Evolutionary conservation across 2,329 filamentous ascomycete species (phyloP).

Genomic region (Colletotrichum liriopes): DNA sequence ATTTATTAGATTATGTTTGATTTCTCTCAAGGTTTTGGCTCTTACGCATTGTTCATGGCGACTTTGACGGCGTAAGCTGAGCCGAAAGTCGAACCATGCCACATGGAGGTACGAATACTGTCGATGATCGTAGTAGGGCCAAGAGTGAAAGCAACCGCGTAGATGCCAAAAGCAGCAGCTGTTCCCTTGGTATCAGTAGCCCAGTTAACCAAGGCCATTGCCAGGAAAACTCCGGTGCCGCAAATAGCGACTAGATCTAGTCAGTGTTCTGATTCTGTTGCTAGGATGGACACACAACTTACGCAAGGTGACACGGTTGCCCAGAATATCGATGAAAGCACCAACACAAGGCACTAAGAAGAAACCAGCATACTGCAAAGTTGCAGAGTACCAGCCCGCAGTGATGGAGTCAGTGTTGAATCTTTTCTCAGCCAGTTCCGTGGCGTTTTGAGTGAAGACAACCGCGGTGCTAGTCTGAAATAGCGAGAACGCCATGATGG

Average conservation of each 20-base stretch:
- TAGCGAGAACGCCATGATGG: constrained; percentile 67
- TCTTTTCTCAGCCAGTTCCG: constrained; percentile 72
- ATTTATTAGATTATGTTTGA: not conserved
- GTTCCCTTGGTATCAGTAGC: constrained; percentile 65
- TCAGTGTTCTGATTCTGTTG: not conserved
- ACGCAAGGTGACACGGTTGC: constrained; percentile 65
- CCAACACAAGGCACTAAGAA: constrained; percentile 72
- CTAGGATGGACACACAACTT: not conserved
- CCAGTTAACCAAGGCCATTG: constrained; percentile 70
- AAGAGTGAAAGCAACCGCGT: constrained; percentile 68
- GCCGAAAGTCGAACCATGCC: constrained; percentile 73
- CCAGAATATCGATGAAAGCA: constrained; percentile 69
- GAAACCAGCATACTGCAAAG: constrained; percentile 69
- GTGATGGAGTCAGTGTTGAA: constrained; percentile 69
- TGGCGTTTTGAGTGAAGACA: constrained; percentile 71
- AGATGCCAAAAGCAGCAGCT: constrained; percentile 73
- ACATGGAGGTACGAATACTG: constrained; percentile 72
- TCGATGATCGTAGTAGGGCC: constrained; percentile 74
- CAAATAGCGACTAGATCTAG: constrained; percentile 55
- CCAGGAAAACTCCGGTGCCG: constrained; percentile 59
- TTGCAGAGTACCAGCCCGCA: constrained; percentile 74
- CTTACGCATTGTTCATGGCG: constrained; percentile 68
- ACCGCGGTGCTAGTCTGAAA: constrained; percentile 71
- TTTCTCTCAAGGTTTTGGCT: not conserved
- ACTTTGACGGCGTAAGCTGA: constrained; percentile 74